These are phyloP conservation scores for Spiromastix sp. DNA, from an alignment of 2,329 filamentous ascomycete genomes.

Conservation along the genomic window DNA sequence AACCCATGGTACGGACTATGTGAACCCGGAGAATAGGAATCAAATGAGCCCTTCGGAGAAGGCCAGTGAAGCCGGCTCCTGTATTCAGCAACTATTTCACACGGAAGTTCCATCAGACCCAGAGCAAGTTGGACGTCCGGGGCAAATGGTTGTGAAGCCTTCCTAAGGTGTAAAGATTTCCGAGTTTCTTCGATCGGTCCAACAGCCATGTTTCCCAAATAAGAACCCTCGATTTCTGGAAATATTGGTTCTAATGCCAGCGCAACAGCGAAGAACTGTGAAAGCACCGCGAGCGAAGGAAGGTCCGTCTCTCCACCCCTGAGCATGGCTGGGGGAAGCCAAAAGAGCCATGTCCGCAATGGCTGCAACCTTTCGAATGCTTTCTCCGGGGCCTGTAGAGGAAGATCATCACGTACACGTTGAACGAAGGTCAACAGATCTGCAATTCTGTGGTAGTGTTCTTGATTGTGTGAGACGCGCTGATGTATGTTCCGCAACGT, in stretches of 20 bases:
- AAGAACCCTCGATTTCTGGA: constrained; percentile 79
- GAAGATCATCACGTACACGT: constrained; percentile 59
- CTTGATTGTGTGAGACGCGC: constrained; percentile 57
- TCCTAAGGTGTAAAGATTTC: constrained; percentile 60
- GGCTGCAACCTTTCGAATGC: constrained; percentile 86
- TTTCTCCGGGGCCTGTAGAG: constrained; percentile 61
- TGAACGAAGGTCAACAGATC: constrained; percentile 64
- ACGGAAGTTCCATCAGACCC: constrained; percentile 61
- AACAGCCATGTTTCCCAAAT: constrained; percentile 72
- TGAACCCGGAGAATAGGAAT: constrained; percentile 27
- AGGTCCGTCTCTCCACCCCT: constrained; percentile 66
- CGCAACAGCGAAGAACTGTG: constrained; percentile 84
- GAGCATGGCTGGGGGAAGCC: constrained; percentile 78
- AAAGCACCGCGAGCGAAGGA: constrained; percentile 70
- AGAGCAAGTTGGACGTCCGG: constrained; percentile 52
- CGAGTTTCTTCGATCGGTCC: constrained; percentile 80
- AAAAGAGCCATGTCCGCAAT: constrained; percentile 87
- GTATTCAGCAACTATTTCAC: constrained; percentile 59
- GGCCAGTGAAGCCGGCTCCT: constrained; percentile 60
- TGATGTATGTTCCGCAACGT: constrained; percentile 49
- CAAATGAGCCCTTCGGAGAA: constrained; percentile 26
- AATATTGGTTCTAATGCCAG: constrained; percentile 84
- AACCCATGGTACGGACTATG: constrained; percentile 25
- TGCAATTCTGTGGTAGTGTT: constrained; percentile 57
- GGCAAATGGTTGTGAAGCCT: constrained; percentile 46